These are phyloP conservation scores for Bromus sterilis DNA, from an alignment of 176 grass and related monocot species.

Conservation along the genomic window DNA sequence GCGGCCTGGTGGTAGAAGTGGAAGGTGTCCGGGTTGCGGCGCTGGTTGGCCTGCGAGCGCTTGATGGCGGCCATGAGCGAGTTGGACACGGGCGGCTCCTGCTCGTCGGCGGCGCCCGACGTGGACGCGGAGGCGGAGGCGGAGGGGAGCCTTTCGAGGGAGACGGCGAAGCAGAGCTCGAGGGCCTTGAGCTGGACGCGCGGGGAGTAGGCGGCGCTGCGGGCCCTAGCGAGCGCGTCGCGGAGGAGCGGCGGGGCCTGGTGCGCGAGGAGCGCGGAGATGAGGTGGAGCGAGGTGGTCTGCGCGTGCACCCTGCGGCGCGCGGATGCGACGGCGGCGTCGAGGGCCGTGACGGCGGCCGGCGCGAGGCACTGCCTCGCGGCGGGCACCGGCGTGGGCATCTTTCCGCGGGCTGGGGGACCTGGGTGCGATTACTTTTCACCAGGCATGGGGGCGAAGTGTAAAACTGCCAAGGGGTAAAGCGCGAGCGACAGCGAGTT, in stretches of 20 bases:
- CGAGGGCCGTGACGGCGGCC: constrained; percentile 18
- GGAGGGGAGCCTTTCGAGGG: constrained; percentile 65
- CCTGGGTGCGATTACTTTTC: neutral
- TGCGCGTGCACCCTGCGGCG: constrained; percentile 49
- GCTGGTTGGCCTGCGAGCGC: constrained; percentile 79
- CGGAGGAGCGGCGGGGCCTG: constrained; percentile 40
- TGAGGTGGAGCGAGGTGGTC: constrained; percentile 88
- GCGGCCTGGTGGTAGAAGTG: constrained; percentile 66
- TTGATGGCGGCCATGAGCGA: constrained; percentile 93
- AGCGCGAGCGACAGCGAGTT: constrained; percentile 2
- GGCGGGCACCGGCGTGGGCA: constrained; percentile 71
- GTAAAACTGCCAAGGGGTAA: constrained; percentile 18
- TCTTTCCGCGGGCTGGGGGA: neutral
- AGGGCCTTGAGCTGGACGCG: constrained; percentile 91
- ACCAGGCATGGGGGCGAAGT: constrained; percentile 24
- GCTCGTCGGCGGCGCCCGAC: neutral
- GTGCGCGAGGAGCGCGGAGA: constrained; percentile 38
- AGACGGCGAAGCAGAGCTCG: constrained; percentile 70
- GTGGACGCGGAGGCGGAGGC: neutral
- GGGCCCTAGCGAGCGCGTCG: constrained; percentile 58
- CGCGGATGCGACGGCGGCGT: constrained; percentile 31
- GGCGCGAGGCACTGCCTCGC: constrained; percentile 39
- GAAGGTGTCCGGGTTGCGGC: constrained; percentile 65
- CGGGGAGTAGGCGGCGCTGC: constrained; percentile 63
- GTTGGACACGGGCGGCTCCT: constrained; percentile 70